These are phyloP conservation scores for Pseudonitzschia multistriata DNA, from an alignment of 108 stramenopile species.

Conservation along the genomic window DNA sequence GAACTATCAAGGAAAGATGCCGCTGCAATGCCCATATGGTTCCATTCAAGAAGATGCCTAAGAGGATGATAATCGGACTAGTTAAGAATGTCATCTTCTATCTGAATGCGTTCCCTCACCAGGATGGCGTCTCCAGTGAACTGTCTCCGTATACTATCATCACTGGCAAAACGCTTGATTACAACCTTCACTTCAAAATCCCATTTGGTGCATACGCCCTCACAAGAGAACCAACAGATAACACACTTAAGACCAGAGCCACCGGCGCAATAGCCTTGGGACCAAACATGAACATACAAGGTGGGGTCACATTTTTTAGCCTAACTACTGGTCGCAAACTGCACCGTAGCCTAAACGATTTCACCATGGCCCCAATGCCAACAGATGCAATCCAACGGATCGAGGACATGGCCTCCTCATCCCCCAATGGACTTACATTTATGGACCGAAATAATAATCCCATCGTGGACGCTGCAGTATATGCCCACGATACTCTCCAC, in stretches of 20 bases:
- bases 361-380: background rate
- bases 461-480: no score
- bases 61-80: conserved; percentile 21
- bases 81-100: conserved; percentile 17
- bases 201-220: no score
- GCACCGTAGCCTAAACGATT: background rate
- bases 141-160: conserved; percentile 31
- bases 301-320: conserved; percentile 6
- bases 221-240: no score
- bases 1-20: conserved; percentile 34
- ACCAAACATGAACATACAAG: conserved; percentile 4
- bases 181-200: conserved; percentile 17
- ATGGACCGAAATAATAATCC: no score
- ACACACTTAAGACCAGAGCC: background rate
- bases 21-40: conserved; percentile 16
- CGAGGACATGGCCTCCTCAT: background rate
- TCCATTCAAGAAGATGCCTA: conserved; percentile 29
- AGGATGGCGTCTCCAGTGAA: conserved; percentile 27
- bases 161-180: conserved; percentile 13
- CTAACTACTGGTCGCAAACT: conserved; percentile 12
- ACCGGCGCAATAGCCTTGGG: conserved; percentile 5
- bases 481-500: no score
- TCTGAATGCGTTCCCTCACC: background rate
- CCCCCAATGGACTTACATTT: no score
- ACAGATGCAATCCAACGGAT: background rate